These are phyloP conservation scores for Kodamaea laetipori DNA, from an alignment of 805 yeast species.

Conservation along the genomic window DNA sequence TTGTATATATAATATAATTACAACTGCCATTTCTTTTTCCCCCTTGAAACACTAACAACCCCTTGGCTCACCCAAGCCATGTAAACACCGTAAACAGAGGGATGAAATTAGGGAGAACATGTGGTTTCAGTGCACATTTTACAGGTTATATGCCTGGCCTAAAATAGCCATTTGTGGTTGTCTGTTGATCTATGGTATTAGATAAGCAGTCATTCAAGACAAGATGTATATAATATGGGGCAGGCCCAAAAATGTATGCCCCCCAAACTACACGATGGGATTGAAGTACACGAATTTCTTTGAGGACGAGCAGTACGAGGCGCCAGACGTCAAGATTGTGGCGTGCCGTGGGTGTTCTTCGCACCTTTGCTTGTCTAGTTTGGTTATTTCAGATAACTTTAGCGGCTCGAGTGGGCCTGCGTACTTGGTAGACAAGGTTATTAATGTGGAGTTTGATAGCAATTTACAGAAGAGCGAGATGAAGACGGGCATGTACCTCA, in stretches of 20 bases:
- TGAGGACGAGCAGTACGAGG: slow-evolving; percentile 38
- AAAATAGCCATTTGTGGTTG: neutral
- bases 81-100: too few species aligned
- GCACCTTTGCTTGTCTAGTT: slow-evolving; percentile 40
- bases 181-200: slow-evolving; percentile 1
- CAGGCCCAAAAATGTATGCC: too few species aligned
- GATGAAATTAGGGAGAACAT: neutral
- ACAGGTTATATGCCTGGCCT: too few species aligned
- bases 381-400: slow-evolving; percentile 41
- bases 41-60: neutral
- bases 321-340: slow-evolving; percentile 39
- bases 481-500: slow-evolving; percentile 43
- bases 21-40: slow-evolving; percentile 4
- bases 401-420: slow-evolving; percentile 45
- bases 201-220: slow-evolving; percentile 12
- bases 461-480: slow-evolving; percentile 35
- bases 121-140: neutral
- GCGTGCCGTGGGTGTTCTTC: slow-evolving; percentile 43
- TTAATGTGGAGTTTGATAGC: slow-evolving; percentile 33
- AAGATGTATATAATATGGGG: too few species aligned
- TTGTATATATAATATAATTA: neutral
- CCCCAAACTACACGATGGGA: slow-evolving; percentile 32
- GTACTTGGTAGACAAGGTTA: slow-evolving; percentile 40
- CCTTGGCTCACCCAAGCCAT: too few species aligned
- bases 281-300: slow-evolving; percentile 42